Conservation (phyloP, 768 basidiomycete genomes). For the Macrolepiota fuliginosa region DNA sequence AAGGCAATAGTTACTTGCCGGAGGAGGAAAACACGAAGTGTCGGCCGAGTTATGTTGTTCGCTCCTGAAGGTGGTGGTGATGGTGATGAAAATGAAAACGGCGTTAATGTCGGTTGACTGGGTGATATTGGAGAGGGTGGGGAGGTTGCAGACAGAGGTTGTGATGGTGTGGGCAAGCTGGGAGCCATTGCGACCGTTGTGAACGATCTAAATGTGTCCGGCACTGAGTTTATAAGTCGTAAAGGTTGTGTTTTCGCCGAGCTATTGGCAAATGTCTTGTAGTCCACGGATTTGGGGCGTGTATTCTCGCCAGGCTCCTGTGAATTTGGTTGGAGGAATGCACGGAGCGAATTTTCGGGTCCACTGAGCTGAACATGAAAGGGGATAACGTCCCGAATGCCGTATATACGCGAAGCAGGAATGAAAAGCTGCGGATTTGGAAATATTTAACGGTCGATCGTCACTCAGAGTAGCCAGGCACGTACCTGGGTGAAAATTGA, state of each 20-base stretch:
- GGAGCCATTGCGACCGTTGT: neutral
- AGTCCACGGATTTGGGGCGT: neutral
- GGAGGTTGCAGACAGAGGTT: neutral
- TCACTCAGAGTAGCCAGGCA: constrained; percentile 10
- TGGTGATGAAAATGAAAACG: constrained; percentile 15
- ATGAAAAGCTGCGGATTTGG: constrained; percentile 49
- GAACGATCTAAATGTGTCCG: neutral
- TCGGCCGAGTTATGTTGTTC: neutral
- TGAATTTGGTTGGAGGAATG: constrained; percentile 35
- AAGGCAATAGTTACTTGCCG: constrained; percentile 45
- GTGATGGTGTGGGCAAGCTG: neutral
- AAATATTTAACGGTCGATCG: constrained; percentile 1
- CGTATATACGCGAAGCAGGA: constrained; percentile 53
- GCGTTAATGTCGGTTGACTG: neutral
- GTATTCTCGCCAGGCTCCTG: constrained; percentile 14
- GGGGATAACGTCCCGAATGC: constrained; percentile 54
- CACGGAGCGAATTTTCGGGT: constrained; percentile 39
- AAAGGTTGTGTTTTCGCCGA: neutral
- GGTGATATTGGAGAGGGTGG: neutral
- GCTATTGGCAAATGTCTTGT: neutral
- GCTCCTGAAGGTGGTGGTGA: constrained; percentile 21
- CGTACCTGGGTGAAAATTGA: constrained; percentile 53
- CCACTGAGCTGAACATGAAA: constrained; percentile 65
- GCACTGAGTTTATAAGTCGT: neutral
- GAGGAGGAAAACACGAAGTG: constrained; percentile 44